Percentiles rank a stretch among this genome's conserved stretches.
phyloP scores from a whole-genome alignment of 495 filamentous ascomycete species.

The Friedmanniomyces simplex region DNA sequence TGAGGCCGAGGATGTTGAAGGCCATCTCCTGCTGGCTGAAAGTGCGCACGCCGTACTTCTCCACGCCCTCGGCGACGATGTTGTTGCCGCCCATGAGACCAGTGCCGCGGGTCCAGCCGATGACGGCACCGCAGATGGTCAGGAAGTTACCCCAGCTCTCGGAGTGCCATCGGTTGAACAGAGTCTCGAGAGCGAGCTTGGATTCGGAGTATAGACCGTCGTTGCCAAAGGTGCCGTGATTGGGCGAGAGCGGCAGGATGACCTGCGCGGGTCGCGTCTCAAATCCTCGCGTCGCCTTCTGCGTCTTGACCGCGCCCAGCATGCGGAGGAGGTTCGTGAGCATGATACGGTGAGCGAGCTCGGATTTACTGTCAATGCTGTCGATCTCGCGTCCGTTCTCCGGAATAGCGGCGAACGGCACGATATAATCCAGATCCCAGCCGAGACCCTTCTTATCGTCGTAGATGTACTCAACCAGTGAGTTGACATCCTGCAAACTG shows the following conservation, averaged over 20 bases:
- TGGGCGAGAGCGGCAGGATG: constrained; percentile 89
- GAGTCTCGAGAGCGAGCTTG: constrained; percentile 89
- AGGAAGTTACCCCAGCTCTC: constrained; percentile 97
- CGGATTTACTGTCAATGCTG: constrained; percentile 92
- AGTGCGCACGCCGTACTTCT: constrained; percentile 90
- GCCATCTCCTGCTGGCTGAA: constrained; percentile 99
- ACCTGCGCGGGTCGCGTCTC: constrained; percentile 95
- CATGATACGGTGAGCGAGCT: constrained; percentile 98
- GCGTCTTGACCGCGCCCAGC: constrained; percentile 77
- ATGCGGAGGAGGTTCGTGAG: constrained; percentile 91
- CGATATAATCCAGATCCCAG: constrained; percentile 94
- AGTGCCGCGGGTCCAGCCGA: constrained; percentile 97
- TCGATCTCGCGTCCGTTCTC: constrained; percentile 98
- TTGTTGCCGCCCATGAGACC: constrained; percentile 98
- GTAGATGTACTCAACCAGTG: constrained; percentile 89
- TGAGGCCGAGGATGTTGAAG: constrained; percentile 93
- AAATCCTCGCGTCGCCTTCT: constrained; percentile 77
- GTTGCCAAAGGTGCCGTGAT: constrained; percentile 96
- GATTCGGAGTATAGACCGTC: constrained; percentile 98
- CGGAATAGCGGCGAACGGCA: constrained; percentile 94
- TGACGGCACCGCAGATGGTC: constrained; percentile 96
- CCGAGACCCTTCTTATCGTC: constrained; percentile 93
- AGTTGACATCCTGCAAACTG: constrained; percentile 92
- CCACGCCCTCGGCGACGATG: constrained; percentile 90
- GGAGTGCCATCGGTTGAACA: constrained; percentile 98